Evolutionary conservation across 768 basidiomycete genomes (phyloP).

Genomic region (Serendipita vermifera): DNA sequence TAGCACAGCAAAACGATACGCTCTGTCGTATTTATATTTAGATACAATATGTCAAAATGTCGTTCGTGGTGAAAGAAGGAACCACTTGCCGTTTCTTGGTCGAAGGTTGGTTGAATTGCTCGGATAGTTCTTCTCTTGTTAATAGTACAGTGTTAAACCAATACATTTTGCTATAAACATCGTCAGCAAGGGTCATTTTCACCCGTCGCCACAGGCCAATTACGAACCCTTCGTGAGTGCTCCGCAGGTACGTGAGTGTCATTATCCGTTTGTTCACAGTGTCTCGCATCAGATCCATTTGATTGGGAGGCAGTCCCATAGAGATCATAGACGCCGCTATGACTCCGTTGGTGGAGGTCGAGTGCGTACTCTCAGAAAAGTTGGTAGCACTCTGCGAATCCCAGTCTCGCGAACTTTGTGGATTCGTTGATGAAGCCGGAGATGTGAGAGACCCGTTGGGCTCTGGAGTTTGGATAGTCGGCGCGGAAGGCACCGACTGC

Average conservation of each 20-base stretch:
- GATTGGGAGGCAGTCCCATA: slow-evolving; percentile 6
- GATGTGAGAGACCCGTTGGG: not conserved
- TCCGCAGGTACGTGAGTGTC: slow-evolving; percentile 73
- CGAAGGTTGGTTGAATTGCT: slow-evolving; percentile 53
- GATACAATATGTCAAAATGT: not conserved
- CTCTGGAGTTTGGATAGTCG: not conserved
- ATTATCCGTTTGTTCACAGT: slow-evolving; percentile 73
- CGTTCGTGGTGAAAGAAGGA: not conserved
- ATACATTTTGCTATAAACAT: slow-evolving; percentile 48
- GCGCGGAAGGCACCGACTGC: not conserved
- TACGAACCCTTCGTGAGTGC: slow-evolving; percentile 73
- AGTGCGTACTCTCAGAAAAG: slow-evolving; percentile 2
- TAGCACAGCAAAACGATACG: slow-evolving; percentile 68
- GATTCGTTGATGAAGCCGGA: not conserved
- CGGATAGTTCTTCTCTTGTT: slow-evolving; percentile 58
- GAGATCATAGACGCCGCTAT: not conserved
- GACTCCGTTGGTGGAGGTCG: not conserved
- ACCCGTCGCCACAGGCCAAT: slow-evolving; percentile 9
- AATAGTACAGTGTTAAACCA: slow-evolving; percentile 86
- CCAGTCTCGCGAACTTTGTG: not conserved
- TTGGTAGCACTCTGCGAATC: not conserved
- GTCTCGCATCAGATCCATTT: slow-evolving; percentile 41
- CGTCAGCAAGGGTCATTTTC: slow-evolving; percentile 8
- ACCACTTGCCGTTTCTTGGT: slow-evolving; percentile 63
- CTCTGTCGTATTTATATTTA: slow-evolving; percentile 32